Evolutionary conservation across 352 stramenopile genomes (phyloP), one percentile per base, ranked within the genome.

Genomic region (Phytopythium chamaehyphon): DNA sequence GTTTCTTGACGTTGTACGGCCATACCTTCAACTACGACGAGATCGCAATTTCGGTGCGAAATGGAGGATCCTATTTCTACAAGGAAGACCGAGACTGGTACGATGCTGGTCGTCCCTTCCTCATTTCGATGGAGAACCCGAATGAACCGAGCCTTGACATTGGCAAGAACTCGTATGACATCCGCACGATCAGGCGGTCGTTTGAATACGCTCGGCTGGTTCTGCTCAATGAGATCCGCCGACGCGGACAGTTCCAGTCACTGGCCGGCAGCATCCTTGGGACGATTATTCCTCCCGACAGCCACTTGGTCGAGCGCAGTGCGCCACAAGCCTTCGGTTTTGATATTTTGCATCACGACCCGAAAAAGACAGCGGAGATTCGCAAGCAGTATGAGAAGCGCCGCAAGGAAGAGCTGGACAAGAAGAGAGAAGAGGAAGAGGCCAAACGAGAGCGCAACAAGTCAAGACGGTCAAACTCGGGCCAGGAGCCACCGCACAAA

Each of bases 1-100:
- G 95, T 18, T 99, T 98, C 68, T 95, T 98, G 45, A 95, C 97
- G 54, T 73, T 98, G 12, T 98, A 98, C 45, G 90, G 90, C 23
- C 66, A 83, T 11, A 85, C 97, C 36, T 97, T 97, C 37, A 98
- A 98, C 69, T 98, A 97, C 69, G 61, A 83, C 1, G 88, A 96
- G 2, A 76, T 96, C 0, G 93, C 68, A 0, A 96, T 98, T 59
- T 97, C 86, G 2, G 85, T 99, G 7, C 86, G 87, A 16, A 83
- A 96, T 52, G 93, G 95, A 55, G 95, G 96, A 3, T 76, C 79
- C 26, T 98, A 96, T 57, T 98, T 98, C 67, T 79, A 72, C 42
- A 98, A 98, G 68, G 83, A 90, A 38, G 62, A 81, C n/a, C 73
- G 73, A 22, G 43, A 53, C 47, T 92, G 83, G 81, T 85, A 74